Conservation (phyloP, 148 eudicot species). For the Chenopodium berlandieri region DNA sequence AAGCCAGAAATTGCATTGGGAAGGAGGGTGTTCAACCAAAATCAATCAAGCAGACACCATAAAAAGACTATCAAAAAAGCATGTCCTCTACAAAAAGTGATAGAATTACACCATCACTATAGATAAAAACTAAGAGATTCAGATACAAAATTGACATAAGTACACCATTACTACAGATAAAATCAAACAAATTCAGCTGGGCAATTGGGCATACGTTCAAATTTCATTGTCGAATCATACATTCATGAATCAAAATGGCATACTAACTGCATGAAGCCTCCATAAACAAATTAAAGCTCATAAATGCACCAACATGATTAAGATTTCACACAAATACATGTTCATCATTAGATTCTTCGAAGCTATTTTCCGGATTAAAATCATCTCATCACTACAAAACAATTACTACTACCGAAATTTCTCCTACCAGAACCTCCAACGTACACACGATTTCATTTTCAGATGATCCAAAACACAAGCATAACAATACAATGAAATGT, state of each 20-base stretch:
- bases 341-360: background rate
- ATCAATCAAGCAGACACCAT: background rate
- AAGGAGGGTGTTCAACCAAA: background rate
- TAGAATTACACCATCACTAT: background rate
- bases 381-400: background rate
- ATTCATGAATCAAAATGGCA: too few species aligned
- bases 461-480: background rate
- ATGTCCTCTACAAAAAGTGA: background rate
- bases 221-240: too few species aligned
- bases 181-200: too few species aligned
- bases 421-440: background rate
- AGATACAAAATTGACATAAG: too few species aligned
- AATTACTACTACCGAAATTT: background rate
- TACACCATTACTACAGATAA: too few species aligned
- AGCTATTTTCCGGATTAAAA: background rate
- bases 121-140: background rate
- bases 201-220: too few species aligned
- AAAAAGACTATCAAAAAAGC: background rate
- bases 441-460: background rate
- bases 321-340: too few species aligned
- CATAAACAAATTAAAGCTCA: background rate
- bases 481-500: background rate
- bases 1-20: background rate
- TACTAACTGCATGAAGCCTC: background rate
- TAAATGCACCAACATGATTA: too few species aligned